A percentile compares a stretch with the other conserved stretches of the same genome.
These are phyloP conservation scores for Cyclaneusma minus DNA, from an alignment of 2,329 filamentous ascomycete genomes.

Conservation along the genomic window DNA sequence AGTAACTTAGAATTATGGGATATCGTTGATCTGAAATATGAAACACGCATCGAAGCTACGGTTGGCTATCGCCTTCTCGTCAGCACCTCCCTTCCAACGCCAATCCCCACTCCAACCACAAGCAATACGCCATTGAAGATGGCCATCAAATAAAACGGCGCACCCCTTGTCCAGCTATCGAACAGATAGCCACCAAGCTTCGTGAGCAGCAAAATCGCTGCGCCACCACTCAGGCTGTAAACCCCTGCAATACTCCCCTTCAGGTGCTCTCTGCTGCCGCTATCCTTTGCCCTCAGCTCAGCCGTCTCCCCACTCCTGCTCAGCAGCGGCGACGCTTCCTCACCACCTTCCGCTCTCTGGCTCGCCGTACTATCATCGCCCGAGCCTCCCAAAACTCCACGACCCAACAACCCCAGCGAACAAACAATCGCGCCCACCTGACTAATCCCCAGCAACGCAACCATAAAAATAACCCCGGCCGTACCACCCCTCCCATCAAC, in stretches of 20 bases:
- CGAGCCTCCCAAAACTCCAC: constrained; percentile 50
- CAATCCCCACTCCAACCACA: constrained; percentile 22
- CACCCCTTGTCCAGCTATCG: constrained; percentile 55
- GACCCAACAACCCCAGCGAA: constrained; percentile 75
- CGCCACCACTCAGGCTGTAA: constrained; percentile 81
- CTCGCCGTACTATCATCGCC: constrained; percentile 8
- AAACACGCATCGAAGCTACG: too few species aligned
- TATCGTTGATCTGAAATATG: too few species aligned
- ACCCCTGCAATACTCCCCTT: constrained; percentile 93
- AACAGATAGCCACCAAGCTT: constrained; percentile 83
- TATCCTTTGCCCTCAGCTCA: constrained; percentile 9
- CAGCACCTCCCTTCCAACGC: constrained; percentile 13
- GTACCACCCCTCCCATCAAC: constrained; percentile 50
- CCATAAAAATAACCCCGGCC: constrained; percentile 56
- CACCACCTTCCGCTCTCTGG: constrained; percentile 1
- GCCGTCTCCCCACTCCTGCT: constrained; percentile 9
- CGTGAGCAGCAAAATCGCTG: constrained; percentile 77
- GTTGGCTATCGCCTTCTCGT: constrained; percentile 4
- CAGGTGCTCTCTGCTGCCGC: constrained; percentile 31
- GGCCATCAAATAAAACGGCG: constrained; percentile 92
- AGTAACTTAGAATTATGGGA: too few species aligned
- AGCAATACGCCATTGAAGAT: constrained; percentile 66
- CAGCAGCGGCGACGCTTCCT: constrained; percentile 18
- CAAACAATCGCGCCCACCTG: constrained; percentile 96
- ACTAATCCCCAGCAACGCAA: constrained; percentile 71